Conservation (phyloP, 495 filamentous ascomycete genomes). For the Daldinia caldariorum region DNA sequence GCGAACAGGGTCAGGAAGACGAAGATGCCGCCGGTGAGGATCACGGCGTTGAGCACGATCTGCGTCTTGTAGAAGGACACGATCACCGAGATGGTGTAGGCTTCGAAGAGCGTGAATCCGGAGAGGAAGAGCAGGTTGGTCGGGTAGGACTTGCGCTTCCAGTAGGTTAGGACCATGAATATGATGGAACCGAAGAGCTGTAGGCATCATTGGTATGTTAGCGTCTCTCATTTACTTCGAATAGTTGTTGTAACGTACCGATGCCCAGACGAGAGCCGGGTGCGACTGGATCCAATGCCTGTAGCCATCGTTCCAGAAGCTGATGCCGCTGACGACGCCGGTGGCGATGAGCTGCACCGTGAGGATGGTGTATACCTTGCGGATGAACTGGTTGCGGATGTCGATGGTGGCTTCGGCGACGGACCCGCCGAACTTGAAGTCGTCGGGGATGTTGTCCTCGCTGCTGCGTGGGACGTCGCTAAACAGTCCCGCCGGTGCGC, state of each 20-base stretch:
- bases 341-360: constrained; percentile 91
- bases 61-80: constrained; percentile 83
- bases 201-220: constrained; percentile 12
- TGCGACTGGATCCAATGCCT: constrained; percentile 87
- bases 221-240: constrained; percentile 18
- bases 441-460: constrained; percentile 93
- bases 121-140: constrained; percentile 92
- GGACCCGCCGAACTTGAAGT: constrained; percentile 97
- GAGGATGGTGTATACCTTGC: constrained; percentile 71
- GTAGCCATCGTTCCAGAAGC: constrained; percentile 84
- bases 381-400: constrained; percentile 96
- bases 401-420: constrained; percentile 93
- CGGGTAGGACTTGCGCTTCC: constrained; percentile 98
- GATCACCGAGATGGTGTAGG: constrained; percentile 91
- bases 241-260: constrained; percentile 54
- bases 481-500: constrained; percentile 52
- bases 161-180: constrained; percentile 90
- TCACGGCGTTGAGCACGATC: constrained; percentile 88
- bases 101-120: constrained; percentile 90
- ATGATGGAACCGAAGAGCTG: constrained; percentile 78
- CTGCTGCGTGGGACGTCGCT: constrained; percentile 70
- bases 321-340: constrained; percentile 78
- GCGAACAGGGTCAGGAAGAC: constrained; percentile 92
- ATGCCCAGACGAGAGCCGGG: constrained; percentile 84
- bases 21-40: constrained; percentile 94